These are phyloP conservation scores for Peltaster fructicola DNA, from an alignment of 2,329 filamentous ascomycete species.

Conservation along the genomic window DNA sequence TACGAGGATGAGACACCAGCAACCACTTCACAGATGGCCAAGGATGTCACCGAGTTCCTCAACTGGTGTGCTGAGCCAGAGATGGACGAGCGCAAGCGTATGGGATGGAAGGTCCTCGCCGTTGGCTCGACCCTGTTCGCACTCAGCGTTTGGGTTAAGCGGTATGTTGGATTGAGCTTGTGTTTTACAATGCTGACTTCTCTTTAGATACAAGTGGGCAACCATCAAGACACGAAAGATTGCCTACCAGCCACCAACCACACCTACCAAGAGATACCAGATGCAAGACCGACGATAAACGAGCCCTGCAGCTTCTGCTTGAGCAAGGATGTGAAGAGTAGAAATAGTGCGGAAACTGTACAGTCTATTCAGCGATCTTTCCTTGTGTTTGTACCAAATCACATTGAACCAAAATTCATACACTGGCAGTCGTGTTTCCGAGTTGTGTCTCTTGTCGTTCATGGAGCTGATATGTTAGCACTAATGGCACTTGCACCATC, in stretches of 20 bases:
- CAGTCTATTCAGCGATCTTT: constrained; percentile 5
- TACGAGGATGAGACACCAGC: constrained; percentile 94
- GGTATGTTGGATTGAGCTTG: constrained; percentile 27
- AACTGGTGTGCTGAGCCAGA: constrained; percentile 99
- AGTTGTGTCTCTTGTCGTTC: no score
- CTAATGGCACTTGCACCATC: no score
- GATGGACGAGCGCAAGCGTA: constrained; percentile 99
- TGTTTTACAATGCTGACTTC: constrained; percentile 12
- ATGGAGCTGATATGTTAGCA: no score
- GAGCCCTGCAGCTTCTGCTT: no score
- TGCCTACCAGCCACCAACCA: constrained; percentile 4
- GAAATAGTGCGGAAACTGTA: constrained; percentile 2
- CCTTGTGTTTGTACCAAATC: constrained; percentile 6
- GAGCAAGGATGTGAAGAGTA: constrained; percentile 1
- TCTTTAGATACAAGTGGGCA: constrained; percentile 75
- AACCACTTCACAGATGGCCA: constrained; percentile 96
- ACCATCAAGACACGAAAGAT: constrained; percentile 85
- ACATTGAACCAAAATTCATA: no score
- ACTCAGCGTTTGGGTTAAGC: constrained; percentile 91
- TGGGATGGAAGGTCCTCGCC: constrained; percentile 91
- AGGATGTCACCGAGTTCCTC: constrained; percentile 96
- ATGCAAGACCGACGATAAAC: constrained; percentile 4
- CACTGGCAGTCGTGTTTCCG: no score
- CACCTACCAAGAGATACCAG: constrained; percentile 4
- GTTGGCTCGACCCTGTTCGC: constrained; percentile 65